phyloP scores from a whole-genome alignment of 352 stramenopile genomes.

The Phytophthora pistaciae region DNA sequence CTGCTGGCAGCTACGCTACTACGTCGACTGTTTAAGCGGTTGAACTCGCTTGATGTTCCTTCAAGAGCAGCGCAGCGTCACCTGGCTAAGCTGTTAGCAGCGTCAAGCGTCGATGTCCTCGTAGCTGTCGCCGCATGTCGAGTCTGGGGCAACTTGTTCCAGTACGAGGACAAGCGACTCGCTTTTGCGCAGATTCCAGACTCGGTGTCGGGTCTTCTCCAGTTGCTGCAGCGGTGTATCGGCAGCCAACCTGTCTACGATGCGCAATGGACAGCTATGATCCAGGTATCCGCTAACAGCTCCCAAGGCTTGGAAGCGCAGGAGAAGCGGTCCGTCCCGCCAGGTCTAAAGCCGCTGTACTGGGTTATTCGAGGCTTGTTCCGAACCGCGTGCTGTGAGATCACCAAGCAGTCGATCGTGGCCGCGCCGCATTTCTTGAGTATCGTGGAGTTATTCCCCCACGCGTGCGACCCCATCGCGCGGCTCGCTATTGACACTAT shows the following conservation, averaged over 20 bases:
- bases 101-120: constrained; percentile 23
- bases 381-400: constrained; percentile 33
- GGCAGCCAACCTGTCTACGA: constrained; percentile 3
- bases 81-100: constrained; percentile 48
- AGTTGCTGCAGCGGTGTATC: constrained; percentile 40
- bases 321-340: constrained; percentile 27
- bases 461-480: constrained; percentile 48
- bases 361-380: constrained; percentile 42
- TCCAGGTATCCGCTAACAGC: constrained; percentile 3
- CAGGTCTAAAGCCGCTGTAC: constrained; percentile 43
- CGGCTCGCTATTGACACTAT: constrained; percentile 48
- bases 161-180: constrained; percentile 64
- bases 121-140: constrained; percentile 52
- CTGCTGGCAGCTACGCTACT: constrained; percentile 46
- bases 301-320: constrained; percentile 3
- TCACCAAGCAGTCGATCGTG: constrained; percentile 46
- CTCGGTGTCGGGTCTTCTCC: constrained; percentile 51
- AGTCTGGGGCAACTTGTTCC: constrained; percentile 74
- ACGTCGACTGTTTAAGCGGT: constrained; percentile 65
- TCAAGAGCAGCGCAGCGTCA: constrained; percentile 54
- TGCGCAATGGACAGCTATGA: not conserved
- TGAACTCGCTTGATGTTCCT: constrained; percentile 52
- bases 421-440: constrained; percentile 52
- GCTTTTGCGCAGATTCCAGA: constrained; percentile 50
- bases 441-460: constrained; percentile 54